phyloP scores from a whole-genome alignment of 805 yeast species.

The Yarrowia deformans region DNA sequence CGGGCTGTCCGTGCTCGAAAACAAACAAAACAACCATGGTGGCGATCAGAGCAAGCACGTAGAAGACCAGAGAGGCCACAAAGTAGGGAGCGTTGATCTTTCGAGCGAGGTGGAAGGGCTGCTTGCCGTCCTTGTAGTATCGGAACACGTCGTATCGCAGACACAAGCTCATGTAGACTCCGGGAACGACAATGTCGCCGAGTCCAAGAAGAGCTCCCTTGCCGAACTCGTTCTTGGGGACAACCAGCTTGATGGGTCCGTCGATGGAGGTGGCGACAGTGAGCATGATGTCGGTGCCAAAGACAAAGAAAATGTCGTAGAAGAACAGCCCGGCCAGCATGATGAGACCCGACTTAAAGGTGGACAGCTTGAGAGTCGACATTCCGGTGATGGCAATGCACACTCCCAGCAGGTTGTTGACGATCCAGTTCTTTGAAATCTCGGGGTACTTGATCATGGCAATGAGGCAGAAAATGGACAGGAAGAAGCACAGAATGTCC shows the following conservation, averaged over 20 bases:
- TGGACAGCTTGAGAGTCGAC: constrained; percentile 52
- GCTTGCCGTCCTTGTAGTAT: constrained; percentile 49
- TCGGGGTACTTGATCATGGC: constrained; percentile 42
- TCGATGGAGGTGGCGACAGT: constrained; percentile 64
- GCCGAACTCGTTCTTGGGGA: constrained; percentile 51
- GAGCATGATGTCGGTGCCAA: constrained; percentile 66
- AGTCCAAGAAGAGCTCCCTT: constrained; percentile 60
- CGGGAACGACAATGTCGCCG: constrained; percentile 73
- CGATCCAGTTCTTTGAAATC: constrained; percentile 56
- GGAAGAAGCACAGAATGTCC: constrained; percentile 41
- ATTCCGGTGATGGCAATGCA: constrained; percentile 57
- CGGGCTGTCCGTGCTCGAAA: constrained; percentile 66
- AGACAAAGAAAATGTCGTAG: constrained; percentile 74
- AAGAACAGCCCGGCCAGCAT: constrained; percentile 60
- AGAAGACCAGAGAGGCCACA: constrained; percentile 55
- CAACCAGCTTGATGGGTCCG: constrained; percentile 60
- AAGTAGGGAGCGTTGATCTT: constrained; percentile 58
- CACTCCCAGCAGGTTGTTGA: constrained; percentile 56
- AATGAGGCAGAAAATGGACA: constrained; percentile 42
- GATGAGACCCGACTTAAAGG: constrained; percentile 57
- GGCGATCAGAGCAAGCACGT: constrained; percentile 55
- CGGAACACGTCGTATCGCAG: constrained; percentile 61
- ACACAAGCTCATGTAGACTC: constrained; percentile 60
- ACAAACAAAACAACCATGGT: constrained; percentile 55
- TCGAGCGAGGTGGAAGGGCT: constrained; percentile 46